phyloP scores from a whole-genome alignment of 371 early-diverging fungal genomes.

The Mucor piriformis region DNA sequence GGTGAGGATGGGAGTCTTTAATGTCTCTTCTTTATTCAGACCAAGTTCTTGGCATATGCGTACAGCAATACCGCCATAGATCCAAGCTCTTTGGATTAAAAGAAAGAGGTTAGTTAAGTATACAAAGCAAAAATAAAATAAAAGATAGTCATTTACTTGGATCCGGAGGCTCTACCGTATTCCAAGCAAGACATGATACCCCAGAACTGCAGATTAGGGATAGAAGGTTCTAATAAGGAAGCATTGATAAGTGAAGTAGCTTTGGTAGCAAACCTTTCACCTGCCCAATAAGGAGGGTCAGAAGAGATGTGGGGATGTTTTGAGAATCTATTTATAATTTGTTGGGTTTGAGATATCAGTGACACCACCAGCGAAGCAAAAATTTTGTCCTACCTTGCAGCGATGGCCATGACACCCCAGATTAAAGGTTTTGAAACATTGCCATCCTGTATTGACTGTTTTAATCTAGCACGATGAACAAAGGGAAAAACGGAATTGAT shows the following conservation, averaged over 20 bases:
- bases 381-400: conserved; percentile 38
- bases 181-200: conserved; percentile 61
- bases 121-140: no score
- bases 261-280: conserved; percentile 48
- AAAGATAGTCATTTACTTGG: no score
- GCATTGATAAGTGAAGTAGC: conserved; percentile 46
- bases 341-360: no score
- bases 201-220: conserved; percentile 62
- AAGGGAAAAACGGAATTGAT: conserved; percentile 60
- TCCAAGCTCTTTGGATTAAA: conserved; percentile 51
- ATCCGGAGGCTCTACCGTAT: conserved; percentile 64
- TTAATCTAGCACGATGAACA: conserved; percentile 49
- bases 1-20: conserved; percentile 32
- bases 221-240: conserved; percentile 52
- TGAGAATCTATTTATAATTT: conserved; percentile 37
- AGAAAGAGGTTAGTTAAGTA: not conserved
- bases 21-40: conserved; percentile 56
- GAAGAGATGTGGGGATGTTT: conserved; percentile 46
- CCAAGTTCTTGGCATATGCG: conserved; percentile 63
- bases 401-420: conserved; percentile 50
- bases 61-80: conserved; percentile 67
- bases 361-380: no score
- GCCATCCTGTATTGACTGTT: conserved; percentile 34
- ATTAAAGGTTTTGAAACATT: conserved; percentile 43
- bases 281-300: conserved; percentile 51